Conservation (phyloP, 2,329 filamentous ascomycete genomes). For the Alternaria atra region DNA sequence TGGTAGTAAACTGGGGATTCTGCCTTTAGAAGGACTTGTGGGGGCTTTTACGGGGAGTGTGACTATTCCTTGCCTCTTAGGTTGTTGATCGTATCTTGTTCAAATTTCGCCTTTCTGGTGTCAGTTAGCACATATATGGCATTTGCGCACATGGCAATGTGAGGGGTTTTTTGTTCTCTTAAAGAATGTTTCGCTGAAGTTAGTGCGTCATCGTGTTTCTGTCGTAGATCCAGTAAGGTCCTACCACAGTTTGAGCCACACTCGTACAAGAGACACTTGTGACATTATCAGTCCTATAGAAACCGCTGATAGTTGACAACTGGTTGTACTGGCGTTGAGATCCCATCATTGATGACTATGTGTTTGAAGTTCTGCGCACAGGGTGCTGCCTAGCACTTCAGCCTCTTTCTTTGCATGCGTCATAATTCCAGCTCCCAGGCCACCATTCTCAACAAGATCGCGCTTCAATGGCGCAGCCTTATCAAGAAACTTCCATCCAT, state of each 20-base stretch:
- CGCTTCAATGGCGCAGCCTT: neutral
- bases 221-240: neutral
- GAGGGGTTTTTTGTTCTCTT: too few species aligned
- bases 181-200: neutral
- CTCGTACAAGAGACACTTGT: neutral
- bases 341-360: neutral
- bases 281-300: neutral
- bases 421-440: constrained; percentile 5
- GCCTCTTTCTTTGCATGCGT: constrained; percentile 7
- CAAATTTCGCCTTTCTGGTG: too few species aligned
- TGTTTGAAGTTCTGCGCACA: neutral
- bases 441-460: neutral
- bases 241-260: neutral
- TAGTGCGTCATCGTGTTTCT: neutral
- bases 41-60: too few species aligned
- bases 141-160: too few species aligned
- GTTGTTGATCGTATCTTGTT: too few species aligned
- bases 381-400: neutral
- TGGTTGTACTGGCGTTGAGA: neutral
- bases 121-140: too few species aligned
- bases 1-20: too few species aligned
- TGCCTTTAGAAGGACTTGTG: too few species aligned
- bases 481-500: neutral
- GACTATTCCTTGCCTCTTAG: too few species aligned
- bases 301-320: neutral